Base-by-base conservation (phyloP, 1,139 yeast species). In the Yamadazyma atmosphaerica region DNA sequence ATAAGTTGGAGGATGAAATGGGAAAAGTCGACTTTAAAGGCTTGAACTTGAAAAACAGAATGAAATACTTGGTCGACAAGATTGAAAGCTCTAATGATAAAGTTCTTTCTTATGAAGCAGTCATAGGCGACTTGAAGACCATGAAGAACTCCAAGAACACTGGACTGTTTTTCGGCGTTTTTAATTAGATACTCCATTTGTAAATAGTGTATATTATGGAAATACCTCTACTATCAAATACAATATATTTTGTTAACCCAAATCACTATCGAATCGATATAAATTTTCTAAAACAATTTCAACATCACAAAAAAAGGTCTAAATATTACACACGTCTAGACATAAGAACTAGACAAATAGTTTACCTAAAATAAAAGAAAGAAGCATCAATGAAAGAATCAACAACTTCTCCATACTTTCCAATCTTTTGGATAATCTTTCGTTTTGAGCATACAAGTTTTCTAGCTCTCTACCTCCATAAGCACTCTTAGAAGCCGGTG, bases 1-100 rank as follows among this genome's bases (percentile, higher is more conserved):
- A 65, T 39, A 75, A 73, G 47, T 69, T 76, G 51, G 97, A 90
- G 55, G 80, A 73, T 18, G 97, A 92, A 54, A 65, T 92, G 36
- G 64, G 67, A n/a, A 70, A 69, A 24, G 69, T 88, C 38, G 42
- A 47, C 25, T 48, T 46, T 28, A 72, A 80, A 1, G 59, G 60
- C 33, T 63, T 77, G 31, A 70, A 72, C 2, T 73, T 86, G 53
- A 78, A 71, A 44, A 70, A 73, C 16, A 72, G 98, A 53, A 58
- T 85, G 38, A 75, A 75, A 17, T 89, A 84, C 51, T 61, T 90
- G 36, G 73, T 83, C 4, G 69, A 65, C 23, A 87, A 87, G 62
- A 78, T 90, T 46, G 78, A 77, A 14, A 64, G 65, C 0, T 73
- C 84, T 21, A 81, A 79, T 31, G 58, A 58, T 5, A 72, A 67